Evolutionary conservation across 176 grass and related monocot genomes (phyloP), one percentile per base, ranked within the genome.

Genomic region (Musa schizocarpa): DNA sequence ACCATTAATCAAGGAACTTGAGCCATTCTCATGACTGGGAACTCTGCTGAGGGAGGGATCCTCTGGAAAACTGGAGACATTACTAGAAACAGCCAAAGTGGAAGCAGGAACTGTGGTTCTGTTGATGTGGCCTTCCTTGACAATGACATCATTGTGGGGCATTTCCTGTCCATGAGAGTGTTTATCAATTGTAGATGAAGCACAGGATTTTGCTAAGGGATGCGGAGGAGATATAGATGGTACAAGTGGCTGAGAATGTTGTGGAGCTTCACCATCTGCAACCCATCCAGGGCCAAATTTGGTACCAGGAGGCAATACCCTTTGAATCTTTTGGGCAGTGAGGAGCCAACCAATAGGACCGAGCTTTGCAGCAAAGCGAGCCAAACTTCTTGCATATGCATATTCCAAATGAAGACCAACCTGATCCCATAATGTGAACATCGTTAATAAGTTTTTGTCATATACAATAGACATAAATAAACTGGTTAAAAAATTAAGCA

Each of bases 271-370:
- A 17, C 11, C 65, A 17, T 87, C 81, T 67, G 74, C 69, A 65
- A 87, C 77, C 85, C 85, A 87, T 12, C 85, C 85, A 59, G 52
- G 81, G 25, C 85, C 85, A 73, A 81, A 83, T 13, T 87, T 81
- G 3, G 81, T 81, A 43, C 85, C 81, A 69, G 56, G 64, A 17
- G 85, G 85, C 75, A 87, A 81, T 57, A 74, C 59, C n/a, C 57
- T 74, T 80, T 87, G 65, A 23, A 87, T 79, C 62, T 29, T 87
- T 72, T 73, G 80, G 23, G 72, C 72, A 59, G 85, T 73, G 1
- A 80, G 8, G 50, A 73, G 49, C 85, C 81, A 87, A 23, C 85
- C 85, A 71, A 77, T 52, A 6, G 81, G 77, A 57, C 81, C 85
- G 50, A 83, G 54, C 56, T 83, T 87, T 52, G 81, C 77, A 76